Conservation (phyloP, 306 rosid species). For the Ziziphus jujuba region DNA sequence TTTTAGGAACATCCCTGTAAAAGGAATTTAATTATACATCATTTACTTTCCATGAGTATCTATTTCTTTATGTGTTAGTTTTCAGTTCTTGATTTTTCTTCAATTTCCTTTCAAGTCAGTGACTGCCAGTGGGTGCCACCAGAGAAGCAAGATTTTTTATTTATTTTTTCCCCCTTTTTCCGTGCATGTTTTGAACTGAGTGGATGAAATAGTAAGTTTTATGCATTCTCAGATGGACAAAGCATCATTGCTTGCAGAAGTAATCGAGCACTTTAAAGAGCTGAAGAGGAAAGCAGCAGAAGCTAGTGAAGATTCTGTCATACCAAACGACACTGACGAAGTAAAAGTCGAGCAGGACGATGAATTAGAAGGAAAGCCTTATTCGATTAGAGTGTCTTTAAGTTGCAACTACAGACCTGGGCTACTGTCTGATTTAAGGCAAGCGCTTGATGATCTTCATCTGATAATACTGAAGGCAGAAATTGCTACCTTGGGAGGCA, state of each 20-base stretch:
- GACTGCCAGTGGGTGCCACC: neutral
- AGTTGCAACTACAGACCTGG: conserved; percentile 72
- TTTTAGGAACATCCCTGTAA: too few species aligned
- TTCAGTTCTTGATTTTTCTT: neutral
- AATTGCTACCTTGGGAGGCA: conserved; percentile 54
- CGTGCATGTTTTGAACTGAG: neutral
- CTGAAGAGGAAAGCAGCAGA: conserved; percentile 55
- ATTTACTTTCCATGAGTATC: neutral
- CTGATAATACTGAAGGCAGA: conserved; percentile 57
- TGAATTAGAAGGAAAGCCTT: conserved; percentile 48
- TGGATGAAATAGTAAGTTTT: neutral
- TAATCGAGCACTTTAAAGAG: conserved; percentile 55
- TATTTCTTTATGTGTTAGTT: neutral
- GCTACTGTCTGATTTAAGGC: conserved; percentile 56
- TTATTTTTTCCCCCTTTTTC: neutral
- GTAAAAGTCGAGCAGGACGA: conserved; percentile 62
- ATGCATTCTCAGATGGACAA: conserved; percentile 64
- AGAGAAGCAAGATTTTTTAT: neutral
- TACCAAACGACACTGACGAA: conserved; percentile 64
- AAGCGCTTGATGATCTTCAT: conserved; percentile 54
- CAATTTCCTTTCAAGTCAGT: neutral
- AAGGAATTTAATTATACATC: neutral
- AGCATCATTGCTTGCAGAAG: conserved; percentile 71
- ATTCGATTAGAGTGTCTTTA: conserved; percentile 56
- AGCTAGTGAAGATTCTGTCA: conserved; percentile 49